These are phyloP conservation scores for Didymella arachidicola DNA, from an alignment of 2,329 filamentous ascomycete species.

Conservation along the genomic window DNA sequence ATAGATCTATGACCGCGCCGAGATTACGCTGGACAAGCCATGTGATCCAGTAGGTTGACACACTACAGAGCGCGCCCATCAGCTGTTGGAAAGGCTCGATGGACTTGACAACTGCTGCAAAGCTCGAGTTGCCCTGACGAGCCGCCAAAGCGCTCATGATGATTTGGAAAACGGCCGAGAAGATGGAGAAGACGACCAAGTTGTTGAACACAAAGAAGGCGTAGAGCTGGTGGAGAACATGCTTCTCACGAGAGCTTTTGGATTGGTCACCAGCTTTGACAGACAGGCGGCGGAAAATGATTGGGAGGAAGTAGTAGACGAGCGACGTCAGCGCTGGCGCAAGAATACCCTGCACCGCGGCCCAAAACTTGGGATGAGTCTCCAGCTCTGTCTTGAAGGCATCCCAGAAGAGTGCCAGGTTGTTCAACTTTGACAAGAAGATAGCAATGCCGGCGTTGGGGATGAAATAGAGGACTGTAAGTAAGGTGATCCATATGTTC, in stretches of 20 bases:
- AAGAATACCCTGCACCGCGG: constrained; percentile 87
- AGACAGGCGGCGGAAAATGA: constrained; percentile 87
- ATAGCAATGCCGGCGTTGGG: constrained; percentile 95
- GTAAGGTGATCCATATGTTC: constrained; percentile 79
- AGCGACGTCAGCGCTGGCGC: constrained; percentile 87
- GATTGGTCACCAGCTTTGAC: constrained; percentile 86
- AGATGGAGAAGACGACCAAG: constrained; percentile 89
- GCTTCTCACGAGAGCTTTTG: constrained; percentile 89
- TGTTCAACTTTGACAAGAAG: constrained; percentile 85
- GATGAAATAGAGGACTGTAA: constrained; percentile 86
- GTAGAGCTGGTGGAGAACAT: constrained; percentile 90
- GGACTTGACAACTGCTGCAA: constrained; percentile 71
- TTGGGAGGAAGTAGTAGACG: constrained; percentile 85
- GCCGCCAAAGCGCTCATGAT: constrained; percentile 55
- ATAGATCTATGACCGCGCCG: constrained; percentile 91
- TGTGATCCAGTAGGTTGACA: constrained; percentile 87
- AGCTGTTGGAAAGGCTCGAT: constrained; percentile 69
- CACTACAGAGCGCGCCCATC: constrained; percentile 77
- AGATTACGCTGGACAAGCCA: constrained; percentile 85
- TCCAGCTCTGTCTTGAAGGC: constrained; percentile 73
- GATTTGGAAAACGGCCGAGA: constrained; percentile 79
- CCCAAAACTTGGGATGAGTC: constrained; percentile 74
- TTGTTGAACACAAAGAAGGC: constrained; percentile 99
- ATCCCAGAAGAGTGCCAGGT: constrained; percentile 81
- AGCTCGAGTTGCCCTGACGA: constrained; percentile 61